Base-by-base conservation (phyloP, 345 rosid species). In the Murraya paniculata region DNA sequence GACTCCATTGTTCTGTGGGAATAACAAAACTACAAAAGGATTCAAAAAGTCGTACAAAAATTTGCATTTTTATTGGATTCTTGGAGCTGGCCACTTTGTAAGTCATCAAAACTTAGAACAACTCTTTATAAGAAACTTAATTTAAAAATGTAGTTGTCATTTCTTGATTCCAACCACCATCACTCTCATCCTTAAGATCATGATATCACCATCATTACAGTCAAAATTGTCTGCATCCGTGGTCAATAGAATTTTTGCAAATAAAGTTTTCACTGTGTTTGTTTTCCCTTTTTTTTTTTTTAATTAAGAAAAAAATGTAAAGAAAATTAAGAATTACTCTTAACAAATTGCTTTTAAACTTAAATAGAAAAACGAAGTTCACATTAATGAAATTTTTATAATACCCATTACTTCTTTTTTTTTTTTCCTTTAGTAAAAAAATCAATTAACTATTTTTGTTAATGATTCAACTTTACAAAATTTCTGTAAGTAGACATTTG, bases 81-180 rank as follows among this genome's bases (percentile, higher is more conserved):
- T 95, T 74, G 89, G 90, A 69, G 97, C 99, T n/a, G 99, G 99
- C 67, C 99, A 95, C 81, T 95, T 91, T 84, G 99, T 95, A 88
- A 93, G 97, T 81, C 5, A 22, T 58, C 27, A 3, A 68, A 61
- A 50, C 60, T 73, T 6, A 11, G 60, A 45, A 3, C 50, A 45
- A 45, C 50, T 3, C 50, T 45, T 45, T 45, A 45, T 5, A 45
- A 45, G 50, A 45, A 45, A 11, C 11, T 45, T 45, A 13, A 45
- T 45, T 45, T 11, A 45, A 45, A 45, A 45, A 45, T 45, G 0
- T 59, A 41, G 33, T 38, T 62, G 53, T 66, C 79, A 45, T 65
- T 59, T 82, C 67, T 2, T 60, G 19, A 71, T 74, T 18, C 28
- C 71, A 50, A 64, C 7, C 1, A 24, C 7, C 66, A 50, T 1